Conservation (phyloP, 2,329 filamentous ascomycete genomes). For the Alternaria ventricosa region DNA sequence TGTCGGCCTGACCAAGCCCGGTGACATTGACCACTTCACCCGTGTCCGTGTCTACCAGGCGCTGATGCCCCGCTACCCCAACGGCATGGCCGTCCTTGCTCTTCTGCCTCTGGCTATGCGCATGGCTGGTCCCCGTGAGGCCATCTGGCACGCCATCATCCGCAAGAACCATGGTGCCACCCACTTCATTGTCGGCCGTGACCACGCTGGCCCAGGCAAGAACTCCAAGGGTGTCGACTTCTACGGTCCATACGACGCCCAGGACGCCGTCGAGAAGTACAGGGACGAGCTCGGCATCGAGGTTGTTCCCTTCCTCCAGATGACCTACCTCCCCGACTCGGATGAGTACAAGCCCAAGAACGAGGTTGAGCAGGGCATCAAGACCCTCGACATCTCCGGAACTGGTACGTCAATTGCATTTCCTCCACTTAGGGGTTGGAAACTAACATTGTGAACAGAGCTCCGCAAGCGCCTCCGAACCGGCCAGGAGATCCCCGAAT, state of each 20-base stretch:
- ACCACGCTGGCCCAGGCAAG: slow-evolving; percentile 97
- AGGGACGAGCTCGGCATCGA: slow-evolving; percentile 95
- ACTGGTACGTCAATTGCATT: slow-evolving; percentile 46
- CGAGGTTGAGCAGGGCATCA: slow-evolving; percentile 81
- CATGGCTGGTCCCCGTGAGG: slow-evolving; percentile 97
- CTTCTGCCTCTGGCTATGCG: slow-evolving; percentile 97
- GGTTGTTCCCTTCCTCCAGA: slow-evolving; percentile 99
- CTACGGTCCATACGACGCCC: slow-evolving; percentile 97
- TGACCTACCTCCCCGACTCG: slow-evolving; percentile 96
- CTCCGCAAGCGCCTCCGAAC: slow-evolving; percentile 89
- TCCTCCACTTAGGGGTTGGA: not conserved
- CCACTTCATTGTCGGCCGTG: slow-evolving; percentile 98
- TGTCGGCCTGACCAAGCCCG: slow-evolving; percentile 97
- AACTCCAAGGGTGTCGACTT: slow-evolving; percentile 97
- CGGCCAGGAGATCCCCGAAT: slow-evolving; percentile 94
- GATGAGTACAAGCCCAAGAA: slow-evolving; percentile 97
- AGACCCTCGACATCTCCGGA: slow-evolving; percentile 68
- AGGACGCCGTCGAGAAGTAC: slow-evolving; percentile 96
- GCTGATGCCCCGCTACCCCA: slow-evolving; percentile 93
- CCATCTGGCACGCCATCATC: slow-evolving; percentile 99
- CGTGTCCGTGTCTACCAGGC: slow-evolving; percentile 99
- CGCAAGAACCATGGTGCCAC: slow-evolving; percentile 99
- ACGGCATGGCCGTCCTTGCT: slow-evolving; percentile 97
- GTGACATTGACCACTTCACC: slow-evolving; percentile 99
- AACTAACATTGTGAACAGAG: slow-evolving; percentile 57